Evolutionary conservation across 2,329 filamentous ascomycete genomes (phyloP), one percentile per base, ranked within the genome.

Genomic region (Nannizziopsis arthrosporioides): DNA sequence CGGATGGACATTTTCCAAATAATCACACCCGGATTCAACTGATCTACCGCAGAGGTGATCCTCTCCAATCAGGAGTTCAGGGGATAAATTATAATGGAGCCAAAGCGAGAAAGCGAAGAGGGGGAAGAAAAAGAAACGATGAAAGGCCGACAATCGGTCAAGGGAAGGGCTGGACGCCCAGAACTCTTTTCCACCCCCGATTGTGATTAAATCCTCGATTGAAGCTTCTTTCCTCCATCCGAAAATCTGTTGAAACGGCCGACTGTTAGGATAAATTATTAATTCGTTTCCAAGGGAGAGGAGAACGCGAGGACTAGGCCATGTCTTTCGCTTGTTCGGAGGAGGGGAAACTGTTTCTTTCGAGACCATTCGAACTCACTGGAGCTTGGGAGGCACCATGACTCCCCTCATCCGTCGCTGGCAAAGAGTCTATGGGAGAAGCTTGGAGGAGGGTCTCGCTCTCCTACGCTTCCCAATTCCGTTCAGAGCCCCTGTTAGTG

Each of bases 31-130:
- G 19, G 34, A 45, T 38, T 30, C 17, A 14, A 42, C 42, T 31
- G 45, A 47, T 47, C 45, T 35, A 17, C 45, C 42, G 35, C 14
- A 22, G 27, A 27, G 35, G 12, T 15, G 17, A 12, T 10, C 6
- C 27, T 47, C 44, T 47, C 45, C 45, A 47, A 47, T 47, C 38
- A 47, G 9, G 41, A 14, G 17, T 9, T 11, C 38, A 42, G 45
- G 45, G 38, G 45, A 41, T 27, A 27, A 27, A 27, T 27, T 27
- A 27, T 27, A 41, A 47, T 30, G 44, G 19, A 41, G 44, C 8
- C 32, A 32, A 8, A 41, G 37, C 37, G 22, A 27, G 22, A 32
- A 18, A 27, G 22, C 32, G 14, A 12, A 31, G 18, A 38, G 18
- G 35, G 35, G 36, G 34, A 14, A 41, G 40, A 31, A 34, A 12